Base-by-base conservation (phyloP, 1,284 basidiomycete species). In the Blastosporella zonata region DNA sequence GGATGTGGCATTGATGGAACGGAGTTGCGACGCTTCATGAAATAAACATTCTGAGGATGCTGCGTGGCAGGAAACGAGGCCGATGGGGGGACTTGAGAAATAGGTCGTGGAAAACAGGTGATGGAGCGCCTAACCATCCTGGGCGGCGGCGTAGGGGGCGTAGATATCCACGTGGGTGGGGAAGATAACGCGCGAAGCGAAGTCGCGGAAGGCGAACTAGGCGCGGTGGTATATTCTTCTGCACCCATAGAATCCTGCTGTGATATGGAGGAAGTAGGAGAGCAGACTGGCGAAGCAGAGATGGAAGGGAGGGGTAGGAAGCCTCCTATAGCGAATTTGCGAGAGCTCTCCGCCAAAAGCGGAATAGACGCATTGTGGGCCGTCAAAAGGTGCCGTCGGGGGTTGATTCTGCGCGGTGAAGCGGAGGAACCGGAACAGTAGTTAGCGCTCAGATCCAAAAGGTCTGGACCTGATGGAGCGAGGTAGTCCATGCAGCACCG, bases 301-400 rank as follows among this genome's bases (percentile, higher is more conserved):
- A 82, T 83, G 42, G 79, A 73, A 18, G 80, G 75, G 46, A 82
- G 69, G 36, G 79, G 78, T 18, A 73, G 61, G 59, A 81, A 80
- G 33, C 68, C 67, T 52, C 61, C 66, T 54, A 69, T 62, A 36
- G 55, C 58, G 36, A 64, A 60, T 46, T 63, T 64, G 43, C 60
- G 63, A 41, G 59, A 57, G 20, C 37, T 41, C 1, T 54, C 52
- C 49, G 54, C 18, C 10, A 27, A 31, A 33, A 38, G n/a, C 36
- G 55, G 51, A 34, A 45, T 34, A 23, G 36, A 33, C 21, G 29
- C 10, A 49, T 52, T 37, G 12, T 35, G 38, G 33, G 37, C 23
- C 23, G 42, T 13, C 15, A 44, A 41, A 18, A 40, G 31, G 6
- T 20, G 35, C 2, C 42, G 42, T 25, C 52, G 49, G 31, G 23